A percentile compares a stretch with the other conserved stretches of the same genome.
These are phyloP conservation scores for Alternaria gaisen DNA, from an alignment of 2,329 filamentous ascomycete genomes.

Conservation along the genomic window DNA sequence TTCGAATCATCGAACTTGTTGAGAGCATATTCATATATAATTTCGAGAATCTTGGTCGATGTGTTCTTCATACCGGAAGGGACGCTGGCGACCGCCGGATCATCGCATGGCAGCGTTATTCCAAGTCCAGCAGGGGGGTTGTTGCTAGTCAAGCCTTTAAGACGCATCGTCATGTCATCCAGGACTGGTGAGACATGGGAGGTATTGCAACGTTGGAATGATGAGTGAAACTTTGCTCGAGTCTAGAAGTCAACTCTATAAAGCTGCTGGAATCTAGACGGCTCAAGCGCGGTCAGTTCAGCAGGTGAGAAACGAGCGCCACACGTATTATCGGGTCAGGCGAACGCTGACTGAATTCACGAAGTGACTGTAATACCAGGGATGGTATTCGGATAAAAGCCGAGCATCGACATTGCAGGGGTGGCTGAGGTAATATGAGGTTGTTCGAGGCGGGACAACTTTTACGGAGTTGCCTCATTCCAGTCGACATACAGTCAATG, in stretches of 20 bases:
- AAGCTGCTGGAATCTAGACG: neutral
- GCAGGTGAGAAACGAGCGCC: neutral
- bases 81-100: neutral
- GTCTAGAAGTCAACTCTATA: neutral
- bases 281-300: neutral
- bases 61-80: neutral
- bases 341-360: neutral
- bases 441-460: neutral
- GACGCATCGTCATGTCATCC: neutral
- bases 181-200: neutral
- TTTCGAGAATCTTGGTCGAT: constrained; percentile 24
- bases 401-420: neutral
- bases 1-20: constrained; percentile 35
- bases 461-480: neutral
- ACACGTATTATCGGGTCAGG: neutral
- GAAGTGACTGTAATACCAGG: neutral
- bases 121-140: constrained; percentile 5
- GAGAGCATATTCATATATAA: constrained; percentile 37
- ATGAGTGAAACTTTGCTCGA: neutral
- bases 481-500: neutral
- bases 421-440: constrained; percentile 2
- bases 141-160: neutral
- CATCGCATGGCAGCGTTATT: neutral
- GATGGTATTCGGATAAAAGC: neutral
- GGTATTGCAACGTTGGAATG: neutral